Conservation (phyloP, 1,139 yeast species). For the Fermentozyma sake region DNA sequence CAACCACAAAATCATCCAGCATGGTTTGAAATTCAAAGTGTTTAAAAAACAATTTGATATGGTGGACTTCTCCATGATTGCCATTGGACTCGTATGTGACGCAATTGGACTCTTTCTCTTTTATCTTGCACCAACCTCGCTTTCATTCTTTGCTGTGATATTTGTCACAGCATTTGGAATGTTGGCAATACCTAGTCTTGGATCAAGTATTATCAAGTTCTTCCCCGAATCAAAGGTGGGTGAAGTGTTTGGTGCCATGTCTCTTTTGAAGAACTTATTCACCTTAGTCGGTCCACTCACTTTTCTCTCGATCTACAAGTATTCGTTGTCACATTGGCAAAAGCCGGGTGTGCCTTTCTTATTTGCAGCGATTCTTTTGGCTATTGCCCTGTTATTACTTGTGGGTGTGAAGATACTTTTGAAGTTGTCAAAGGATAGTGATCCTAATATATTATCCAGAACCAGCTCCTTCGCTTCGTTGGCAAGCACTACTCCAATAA, state of each 20-base stretch:
- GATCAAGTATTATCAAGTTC: conserved; percentile 49
- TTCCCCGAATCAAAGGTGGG: conserved; percentile 44
- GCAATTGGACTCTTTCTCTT: conserved; percentile 34
- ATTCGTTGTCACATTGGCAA: conserved; percentile 6
- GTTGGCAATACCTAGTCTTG: conserved; percentile 40
- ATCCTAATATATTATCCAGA: conserved; percentile 4
- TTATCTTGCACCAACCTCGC: conserved; percentile 5
- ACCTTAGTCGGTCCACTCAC: conserved; percentile 36
- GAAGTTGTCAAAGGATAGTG: conserved; percentile 5
- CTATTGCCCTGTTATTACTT: conserved; percentile 1
- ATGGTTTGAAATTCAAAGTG: conserved; percentile 24
- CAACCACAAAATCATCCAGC: conserved; percentile 24
- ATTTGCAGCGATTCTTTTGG: conserved; percentile 3
- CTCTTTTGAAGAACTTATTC: conserved; percentile 38
- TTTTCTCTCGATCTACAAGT: conserved; percentile 34
- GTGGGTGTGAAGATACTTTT: conserved; percentile 3
- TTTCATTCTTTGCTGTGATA: conserved; percentile 5
- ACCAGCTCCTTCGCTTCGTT: conserved; percentile 6
- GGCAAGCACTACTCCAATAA: no score
- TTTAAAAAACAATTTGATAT: conserved; percentile 46
- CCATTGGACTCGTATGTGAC: conserved; percentile 32
- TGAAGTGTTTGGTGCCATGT: conserved; percentile 51
- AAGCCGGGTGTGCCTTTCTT: conserved; percentile 8
- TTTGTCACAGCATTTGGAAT: conserved; percentile 48
- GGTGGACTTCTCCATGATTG: conserved; percentile 44